These are phyloP conservation scores for Mycena galericulata DNA, from an alignment of 768 basidiomycete genomes.

Conservation along the genomic window DNA sequence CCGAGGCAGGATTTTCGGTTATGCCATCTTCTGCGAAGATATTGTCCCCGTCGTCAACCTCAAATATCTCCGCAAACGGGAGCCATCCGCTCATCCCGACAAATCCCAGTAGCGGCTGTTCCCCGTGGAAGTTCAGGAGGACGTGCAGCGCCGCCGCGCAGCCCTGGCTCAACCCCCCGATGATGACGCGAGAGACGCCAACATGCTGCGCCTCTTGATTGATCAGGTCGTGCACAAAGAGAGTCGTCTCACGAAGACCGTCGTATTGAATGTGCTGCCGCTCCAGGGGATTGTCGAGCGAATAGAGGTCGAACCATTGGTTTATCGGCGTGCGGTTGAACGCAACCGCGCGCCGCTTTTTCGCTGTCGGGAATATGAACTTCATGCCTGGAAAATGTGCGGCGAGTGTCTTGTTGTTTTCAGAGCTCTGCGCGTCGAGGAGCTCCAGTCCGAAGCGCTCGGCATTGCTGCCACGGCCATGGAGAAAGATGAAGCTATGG, in stretches of 20 bases:
- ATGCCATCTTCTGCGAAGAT: not conserved
- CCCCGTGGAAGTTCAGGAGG: constrained; percentile 22
- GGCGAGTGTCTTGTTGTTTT: constrained; percentile 4
- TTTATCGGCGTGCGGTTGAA: constrained; percentile 29
- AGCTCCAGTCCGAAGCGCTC: constrained; percentile 28
- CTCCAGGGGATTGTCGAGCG: not conserved
- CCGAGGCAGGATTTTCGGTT: not conserved
- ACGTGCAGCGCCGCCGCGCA: constrained; percentile 25
- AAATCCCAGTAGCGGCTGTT: constrained; percentile 8
- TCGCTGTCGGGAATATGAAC: constrained; percentile 28
- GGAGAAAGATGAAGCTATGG: constrained; percentile 25
- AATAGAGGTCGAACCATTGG: constrained; percentile 28
- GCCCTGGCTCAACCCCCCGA: constrained; percentile 29
- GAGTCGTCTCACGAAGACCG: not conserved
- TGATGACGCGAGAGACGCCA: constrained; percentile 4
- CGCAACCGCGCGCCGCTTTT: constrained; percentile 20
- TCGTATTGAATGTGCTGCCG: constrained; percentile 23
- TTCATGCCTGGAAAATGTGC: constrained; percentile 24
- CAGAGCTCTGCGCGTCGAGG: constrained; percentile 5
- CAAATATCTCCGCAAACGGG: constrained; percentile 17
- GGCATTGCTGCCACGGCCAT: constrained; percentile 28
- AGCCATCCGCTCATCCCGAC: constrained; percentile 29
- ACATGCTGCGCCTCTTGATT: constrained; percentile 9
- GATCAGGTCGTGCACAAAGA: constrained; percentile 10
- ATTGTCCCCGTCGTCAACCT: not conserved